phyloP scores from a whole-genome alignment of 2,329 filamentous ascomycete genomes.

The Sporothrix inflata region DNA sequence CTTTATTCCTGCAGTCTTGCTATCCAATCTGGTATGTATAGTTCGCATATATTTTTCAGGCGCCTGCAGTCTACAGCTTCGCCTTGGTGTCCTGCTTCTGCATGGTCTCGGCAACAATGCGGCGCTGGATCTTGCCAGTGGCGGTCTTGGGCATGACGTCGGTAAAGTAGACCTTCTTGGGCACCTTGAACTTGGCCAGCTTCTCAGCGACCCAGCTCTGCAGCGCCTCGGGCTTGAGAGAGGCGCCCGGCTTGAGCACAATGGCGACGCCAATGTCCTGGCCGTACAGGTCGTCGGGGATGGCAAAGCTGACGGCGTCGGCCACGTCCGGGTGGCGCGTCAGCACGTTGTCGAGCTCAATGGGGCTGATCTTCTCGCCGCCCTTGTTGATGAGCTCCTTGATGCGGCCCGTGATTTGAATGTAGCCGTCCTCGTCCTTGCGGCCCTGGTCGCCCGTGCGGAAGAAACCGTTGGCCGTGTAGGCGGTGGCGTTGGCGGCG shows the following conservation, averaged over 20 bases:
- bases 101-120: slow-evolving; percentile 86
- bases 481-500: slow-evolving; percentile 73
- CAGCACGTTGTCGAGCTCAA: slow-evolving; percentile 83
- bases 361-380: slow-evolving; percentile 86
- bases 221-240: slow-evolving; percentile 61
- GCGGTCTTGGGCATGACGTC: slow-evolving; percentile 87
- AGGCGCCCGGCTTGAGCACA: slow-evolving; percentile 69
- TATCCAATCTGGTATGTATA: neutral
- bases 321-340: slow-evolving; percentile 71
- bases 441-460: slow-evolving; percentile 86
- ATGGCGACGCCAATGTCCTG: slow-evolving; percentile 80
- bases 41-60: no score
- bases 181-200: slow-evolving; percentile 82
- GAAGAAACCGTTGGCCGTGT: slow-evolving; percentile 79
- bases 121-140: slow-evolving; percentile 85
- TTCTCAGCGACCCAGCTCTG: slow-evolving; percentile 69
- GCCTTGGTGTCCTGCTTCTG: slow-evolving; percentile 66
- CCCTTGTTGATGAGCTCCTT: slow-evolving; percentile 93
- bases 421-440: slow-evolving; percentile 76
- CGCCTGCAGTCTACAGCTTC: slow-evolving; percentile 56
- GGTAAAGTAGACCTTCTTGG: slow-evolving; percentile 84
- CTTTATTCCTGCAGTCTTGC: neutral
- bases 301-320: slow-evolving; percentile 82
- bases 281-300: slow-evolving; percentile 80
- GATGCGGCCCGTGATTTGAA: slow-evolving; percentile 87